Evolutionary conservation across 148 eudicot genomes (phyloP).

Genomic region (Rhododendron simsii): DNA sequence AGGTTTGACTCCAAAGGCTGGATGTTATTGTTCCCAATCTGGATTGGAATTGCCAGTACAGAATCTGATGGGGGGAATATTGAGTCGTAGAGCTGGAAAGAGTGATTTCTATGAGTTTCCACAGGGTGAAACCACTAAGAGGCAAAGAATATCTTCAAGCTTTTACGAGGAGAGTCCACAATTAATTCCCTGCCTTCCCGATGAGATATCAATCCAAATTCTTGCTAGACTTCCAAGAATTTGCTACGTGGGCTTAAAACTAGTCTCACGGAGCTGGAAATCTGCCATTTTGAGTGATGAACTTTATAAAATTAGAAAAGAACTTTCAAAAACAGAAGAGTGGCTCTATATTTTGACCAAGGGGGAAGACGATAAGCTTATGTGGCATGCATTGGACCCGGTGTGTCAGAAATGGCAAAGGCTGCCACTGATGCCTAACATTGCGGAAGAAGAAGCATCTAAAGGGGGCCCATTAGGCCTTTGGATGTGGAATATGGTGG

Average conservation of each 20-base stretch:
- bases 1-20: slow-evolving; percentile 7
- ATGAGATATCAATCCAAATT: slow-evolving; percentile 87
- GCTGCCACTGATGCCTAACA: slow-evolving; percentile 71
- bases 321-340: slow-evolving; percentile 70
- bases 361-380: slow-evolving; percentile 41
- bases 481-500: slow-evolving; percentile 60
- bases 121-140: slow-evolving; percentile 45
- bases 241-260: slow-evolving; percentile 44
- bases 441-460: slow-evolving; percentile 35
- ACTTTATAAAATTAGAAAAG: slow-evolving; percentile 64
- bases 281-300: slow-evolving; percentile 58
- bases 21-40: background rate
- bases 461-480: slow-evolving; percentile 42
- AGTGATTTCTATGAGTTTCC: slow-evolving; percentile 28
- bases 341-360: slow-evolving; percentile 81
- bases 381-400: slow-evolving; percentile 85
- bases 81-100: slow-evolving; percentile 30
- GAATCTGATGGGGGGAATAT: slow-evolving; percentile 42
- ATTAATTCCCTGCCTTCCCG: slow-evolving; percentile 86
- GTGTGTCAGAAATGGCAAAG: slow-evolving; percentile 66
- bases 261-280: slow-evolving; percentile 82
- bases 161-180: slow-evolving; percentile 55
- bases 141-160: slow-evolving; percentile 53
- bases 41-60: background rate
- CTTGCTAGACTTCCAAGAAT: slow-evolving; percentile 85